Evolutionary conservation across 140 eudicot genomes (phyloP), one percentile per base, ranked within the genome.

Genomic region (Senecio squalidus): DNA sequence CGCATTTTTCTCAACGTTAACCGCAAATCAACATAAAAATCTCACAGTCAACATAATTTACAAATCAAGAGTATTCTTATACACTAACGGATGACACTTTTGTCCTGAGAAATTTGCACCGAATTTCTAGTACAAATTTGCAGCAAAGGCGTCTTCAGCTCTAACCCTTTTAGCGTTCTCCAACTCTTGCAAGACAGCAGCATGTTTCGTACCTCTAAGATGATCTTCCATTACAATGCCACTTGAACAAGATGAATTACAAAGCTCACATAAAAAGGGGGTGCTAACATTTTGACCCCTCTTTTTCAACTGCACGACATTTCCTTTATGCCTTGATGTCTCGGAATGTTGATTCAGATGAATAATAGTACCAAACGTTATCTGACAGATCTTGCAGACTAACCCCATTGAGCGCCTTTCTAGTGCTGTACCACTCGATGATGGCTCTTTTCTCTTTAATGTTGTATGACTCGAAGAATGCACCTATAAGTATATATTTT

Each of bases 361-460:
- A 74, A 13, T 27, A 40, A 74, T 4, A 1, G 66, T 48, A 20
- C 23, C 15, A 20, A 55, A 70, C 18, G 74, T 58, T 55, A 70
- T 21, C 31, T 66, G 49, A 64, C 84, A 79, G 31, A 60, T 78
- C 31, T 74, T 70, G 74, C 84, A 79, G 1, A 60, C 56, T 1
- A 79, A 73, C 49, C 80, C 78, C 2, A 55, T 41, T 27, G 81
- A 65, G 5, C 68, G 78, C 9, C 67, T 65, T 69, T 33, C 52
- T 43, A 65, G 43, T n/a, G 66, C 17, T 66, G 54, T 40, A 17
- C 51, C 23, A 70, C 78, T 70, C 15, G 75, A 66, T 40, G 78
- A 74, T 9, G 80, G 71, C 10, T 60, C 78, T 74, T 74, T 79
- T 62, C 84, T 66, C 65, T 79, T 79, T 57, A 41, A 59, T 22